phyloP scores from a whole-genome alignment of 1,284 basidiomycete species.

The Tilletia caries region DNA sequence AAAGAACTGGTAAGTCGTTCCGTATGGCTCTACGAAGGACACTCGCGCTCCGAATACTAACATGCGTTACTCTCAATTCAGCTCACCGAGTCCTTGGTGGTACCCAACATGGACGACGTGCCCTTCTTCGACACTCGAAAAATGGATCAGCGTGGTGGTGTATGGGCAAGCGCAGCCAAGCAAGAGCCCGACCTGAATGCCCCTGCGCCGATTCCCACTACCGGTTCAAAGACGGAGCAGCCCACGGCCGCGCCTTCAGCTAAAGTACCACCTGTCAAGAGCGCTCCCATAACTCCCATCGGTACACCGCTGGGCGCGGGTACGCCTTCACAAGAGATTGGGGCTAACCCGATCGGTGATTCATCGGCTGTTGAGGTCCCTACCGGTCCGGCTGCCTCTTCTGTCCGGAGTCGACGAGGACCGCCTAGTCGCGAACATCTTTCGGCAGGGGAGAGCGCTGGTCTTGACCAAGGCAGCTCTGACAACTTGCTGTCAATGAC shows the following conservation, averaged over 20 bases:
- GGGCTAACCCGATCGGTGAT: neutral
- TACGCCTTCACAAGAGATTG: neutral
- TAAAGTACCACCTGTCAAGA: slow-evolving; percentile 5
- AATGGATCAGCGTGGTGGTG: slow-evolving; percentile 71
- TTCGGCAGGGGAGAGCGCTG: neutral
- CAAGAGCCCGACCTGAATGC: slow-evolving; percentile 24
- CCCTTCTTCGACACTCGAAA: slow-evolving; percentile 80
- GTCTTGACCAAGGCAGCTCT: neutral
- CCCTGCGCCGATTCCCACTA: slow-evolving; percentile 28
- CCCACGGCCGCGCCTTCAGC: slow-evolving; percentile 9
- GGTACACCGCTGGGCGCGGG: neutral
- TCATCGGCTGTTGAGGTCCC: neutral
- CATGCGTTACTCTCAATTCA: slow-evolving; percentile 49
- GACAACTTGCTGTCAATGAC: neutral
- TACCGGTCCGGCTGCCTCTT: neutral
- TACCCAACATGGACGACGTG: slow-evolving; percentile 97
- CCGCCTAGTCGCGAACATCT: neutral
- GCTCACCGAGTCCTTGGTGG: slow-evolving; percentile 87
- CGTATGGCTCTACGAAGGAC: neutral
- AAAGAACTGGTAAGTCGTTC: slow-evolving; percentile 77
- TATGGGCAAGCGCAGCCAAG: slow-evolving; percentile 74
- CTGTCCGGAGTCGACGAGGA: neutral
- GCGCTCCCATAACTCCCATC: slow-evolving; percentile 2
- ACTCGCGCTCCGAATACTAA: neutral
- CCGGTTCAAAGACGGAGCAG: slow-evolving; percentile 14